Conservation (phyloP, 2,329 filamentous ascomycete species). For the Botrytis aclada region DNA sequence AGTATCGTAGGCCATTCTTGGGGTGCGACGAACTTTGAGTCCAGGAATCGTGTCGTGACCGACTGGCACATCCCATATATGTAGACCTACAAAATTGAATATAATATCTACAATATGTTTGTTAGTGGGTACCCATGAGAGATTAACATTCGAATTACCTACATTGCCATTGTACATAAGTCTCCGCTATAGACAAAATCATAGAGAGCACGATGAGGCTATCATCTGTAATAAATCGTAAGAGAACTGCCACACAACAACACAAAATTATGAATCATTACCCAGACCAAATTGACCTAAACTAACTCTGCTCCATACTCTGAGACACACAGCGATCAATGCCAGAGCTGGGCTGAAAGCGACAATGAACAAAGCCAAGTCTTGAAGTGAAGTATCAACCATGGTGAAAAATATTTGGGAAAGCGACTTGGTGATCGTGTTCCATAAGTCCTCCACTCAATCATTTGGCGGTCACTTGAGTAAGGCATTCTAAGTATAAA, state of each 20-base stretch:
- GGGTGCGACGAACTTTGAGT: neutral
- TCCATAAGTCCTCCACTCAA: neutral
- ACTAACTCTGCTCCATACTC: neutral
- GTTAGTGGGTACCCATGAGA: neutral
- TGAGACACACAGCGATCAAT: neutral
- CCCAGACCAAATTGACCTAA: neutral
- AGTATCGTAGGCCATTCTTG: neutral
- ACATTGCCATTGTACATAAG: neutral
- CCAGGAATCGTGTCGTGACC: neutral
- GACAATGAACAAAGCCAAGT: neutral
- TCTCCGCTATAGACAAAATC: neutral
- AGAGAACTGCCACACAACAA: neutral
- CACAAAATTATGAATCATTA: neutral
- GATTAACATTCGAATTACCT: neutral
- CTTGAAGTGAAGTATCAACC: slow-evolving; percentile 1
- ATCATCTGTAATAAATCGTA: neutral
- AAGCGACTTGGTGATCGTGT: neutral
- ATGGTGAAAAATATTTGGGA: neutral
- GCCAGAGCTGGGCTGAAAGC: neutral
- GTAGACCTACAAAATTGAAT: neutral
- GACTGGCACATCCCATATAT: slow-evolving; percentile 1
- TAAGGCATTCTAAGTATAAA: neutral
- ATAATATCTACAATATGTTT: neutral
- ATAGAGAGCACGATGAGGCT: neutral
- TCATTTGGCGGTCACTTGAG: neutral